Evolutionary conservation across 2,329 filamentous ascomycete species (phyloP).

Genomic region (Aspergillus melleus): DNA sequence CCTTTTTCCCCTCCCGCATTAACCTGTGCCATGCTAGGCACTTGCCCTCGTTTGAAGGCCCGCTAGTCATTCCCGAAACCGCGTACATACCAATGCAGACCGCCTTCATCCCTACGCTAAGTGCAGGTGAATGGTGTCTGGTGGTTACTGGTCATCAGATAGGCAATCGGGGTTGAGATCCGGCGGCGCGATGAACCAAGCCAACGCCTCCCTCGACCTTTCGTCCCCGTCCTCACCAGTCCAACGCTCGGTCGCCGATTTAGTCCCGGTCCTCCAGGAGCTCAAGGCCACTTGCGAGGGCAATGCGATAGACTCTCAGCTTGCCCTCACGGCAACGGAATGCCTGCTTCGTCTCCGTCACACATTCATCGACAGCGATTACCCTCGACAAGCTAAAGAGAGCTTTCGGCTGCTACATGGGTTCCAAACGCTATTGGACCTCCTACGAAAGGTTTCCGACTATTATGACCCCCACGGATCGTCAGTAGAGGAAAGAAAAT

Average conservation of each 20-base stretch:
- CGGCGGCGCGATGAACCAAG: conserved; percentile 32
- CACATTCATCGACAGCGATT: conserved; percentile 55
- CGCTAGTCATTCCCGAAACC: conserved; percentile 14
- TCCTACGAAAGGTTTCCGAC: conserved; percentile 69
- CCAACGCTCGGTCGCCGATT: conserved; percentile 38
- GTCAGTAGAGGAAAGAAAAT: conserved; percentile 63
- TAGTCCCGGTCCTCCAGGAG: conserved; percentile 39
- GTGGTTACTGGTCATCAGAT: conserved; percentile 33
- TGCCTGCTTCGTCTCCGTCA: conserved; percentile 67
- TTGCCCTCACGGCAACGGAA: conserved; percentile 50
- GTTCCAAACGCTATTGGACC: conserved; percentile 71
- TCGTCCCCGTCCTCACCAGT: conserved; percentile 33
- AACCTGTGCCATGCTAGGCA: conserved; percentile 13
- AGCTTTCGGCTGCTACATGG: conserved; percentile 79
- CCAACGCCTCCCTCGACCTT: conserved; percentile 25
- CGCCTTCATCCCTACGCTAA: conserved; percentile 29
- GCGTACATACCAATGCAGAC: conserved; percentile 38
- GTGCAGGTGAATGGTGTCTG: conserved; percentile 35
- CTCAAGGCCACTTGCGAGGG: conserved; percentile 35
- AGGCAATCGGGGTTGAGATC: conserved; percentile 36
- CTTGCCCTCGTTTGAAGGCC: conserved; percentile 13
- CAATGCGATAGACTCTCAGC: conserved; percentile 30
- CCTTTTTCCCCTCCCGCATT: conserved; percentile 17
- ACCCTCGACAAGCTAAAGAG: conserved; percentile 63
- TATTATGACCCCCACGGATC: conserved; percentile 67